Percentiles rank a stretch among this genome's conserved stretches.
These are phyloP conservation scores for Umbellularia californica DNA, from an alignment of 164 flowering plant species.

Conservation along the genomic window DNA sequence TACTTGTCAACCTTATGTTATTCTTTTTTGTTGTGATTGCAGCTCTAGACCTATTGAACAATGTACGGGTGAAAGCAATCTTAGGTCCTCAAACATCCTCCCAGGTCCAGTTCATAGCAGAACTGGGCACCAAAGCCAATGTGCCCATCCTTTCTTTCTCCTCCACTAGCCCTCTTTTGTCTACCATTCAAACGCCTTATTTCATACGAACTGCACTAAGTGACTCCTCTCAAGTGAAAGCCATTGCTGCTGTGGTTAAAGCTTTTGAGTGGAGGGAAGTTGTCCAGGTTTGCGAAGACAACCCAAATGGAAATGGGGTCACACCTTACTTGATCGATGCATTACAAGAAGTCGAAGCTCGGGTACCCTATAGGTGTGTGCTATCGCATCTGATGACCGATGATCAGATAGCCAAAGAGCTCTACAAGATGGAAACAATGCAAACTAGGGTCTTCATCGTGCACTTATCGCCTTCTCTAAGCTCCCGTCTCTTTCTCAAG, in stretches of 20 bases:
- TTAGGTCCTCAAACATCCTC: constrained; percentile 27
- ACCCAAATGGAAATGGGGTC: constrained; percentile 23
- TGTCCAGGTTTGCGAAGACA: constrained; percentile 28
- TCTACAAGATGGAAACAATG: constrained; percentile 31
- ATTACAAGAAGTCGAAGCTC: constrained; percentile 19
- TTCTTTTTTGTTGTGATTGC: background rate
- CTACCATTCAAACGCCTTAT: constrained; percentile 20
- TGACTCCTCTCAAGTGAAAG: constrained; percentile 32
- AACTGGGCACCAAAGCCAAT: constrained; percentile 26
- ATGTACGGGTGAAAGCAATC: constrained; percentile 28
- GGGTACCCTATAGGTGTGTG: constrained; percentile 27
- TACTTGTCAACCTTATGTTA: too few species aligned
- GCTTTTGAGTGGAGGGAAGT: constrained; percentile 30
- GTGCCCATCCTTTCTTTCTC: constrained; percentile 43
- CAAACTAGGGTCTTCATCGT: constrained; percentile 36
- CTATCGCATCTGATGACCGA: constrained; percentile 27
- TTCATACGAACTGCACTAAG: constrained; percentile 28
- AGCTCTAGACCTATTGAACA: constrained; percentile 33
- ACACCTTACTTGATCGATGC: constrained; percentile 28
- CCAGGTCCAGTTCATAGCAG: constrained; percentile 20
- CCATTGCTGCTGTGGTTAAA: constrained; percentile 24
- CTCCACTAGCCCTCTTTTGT: constrained; percentile 33
- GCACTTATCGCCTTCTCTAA: constrained; percentile 22
- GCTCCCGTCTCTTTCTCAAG: constrained; percentile 21
- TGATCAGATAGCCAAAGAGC: constrained; percentile 30